These are phyloP conservation scores for Geranium incanum DNA, from an alignment of 441 rosid genomes.

Conservation along the genomic window DNA sequence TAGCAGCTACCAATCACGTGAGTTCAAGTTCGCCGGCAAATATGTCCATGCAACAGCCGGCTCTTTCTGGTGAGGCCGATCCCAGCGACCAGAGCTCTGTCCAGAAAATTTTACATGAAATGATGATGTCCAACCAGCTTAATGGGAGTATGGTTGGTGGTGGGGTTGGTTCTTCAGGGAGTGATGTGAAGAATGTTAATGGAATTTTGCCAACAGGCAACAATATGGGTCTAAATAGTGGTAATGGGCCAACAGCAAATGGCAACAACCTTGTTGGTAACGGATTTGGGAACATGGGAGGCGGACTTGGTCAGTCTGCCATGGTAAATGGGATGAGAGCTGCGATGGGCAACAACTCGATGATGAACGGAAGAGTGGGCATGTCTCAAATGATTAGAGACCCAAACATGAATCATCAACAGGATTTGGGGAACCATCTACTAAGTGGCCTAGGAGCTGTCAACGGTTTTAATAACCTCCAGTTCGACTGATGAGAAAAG, in stretches of 20 bases:
- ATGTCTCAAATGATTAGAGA: constrained; percentile 50
- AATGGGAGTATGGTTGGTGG: constrained; percentile 55
- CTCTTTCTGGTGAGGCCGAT: constrained; percentile 56
- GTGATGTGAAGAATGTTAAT: constrained; percentile 51
- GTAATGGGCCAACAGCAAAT: constrained; percentile 46
- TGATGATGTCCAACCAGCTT: constrained; percentile 64
- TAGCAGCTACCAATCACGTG: constrained; percentile 47
- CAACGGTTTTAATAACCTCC: constrained; percentile 71
- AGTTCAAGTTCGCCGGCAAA: constrained; percentile 58
- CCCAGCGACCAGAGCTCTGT: constrained; percentile 64
- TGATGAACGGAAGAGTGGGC: constrained; percentile 65
- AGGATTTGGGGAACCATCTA: constrained; percentile 70
- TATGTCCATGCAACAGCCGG: constrained; percentile 47
- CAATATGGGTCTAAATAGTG: constrained; percentile 36
- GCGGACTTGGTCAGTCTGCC: not conserved
- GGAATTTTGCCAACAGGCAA: constrained; percentile 43
- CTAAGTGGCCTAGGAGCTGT: constrained; percentile 70
- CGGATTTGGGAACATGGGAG: constrained; percentile 20
- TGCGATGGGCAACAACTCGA: constrained; percentile 45
- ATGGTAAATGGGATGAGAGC: constrained; percentile 42
- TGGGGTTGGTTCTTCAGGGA: constrained; percentile 40
- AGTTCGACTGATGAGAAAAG: constrained; percentile 69
- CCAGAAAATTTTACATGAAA: constrained; percentile 71
- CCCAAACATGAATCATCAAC: constrained; percentile 57
- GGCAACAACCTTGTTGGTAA: constrained; percentile 35